phyloP scores from a whole-genome alignment of 2,329 filamentous ascomycete genomes.

The Didymella pomorum region DNA sequence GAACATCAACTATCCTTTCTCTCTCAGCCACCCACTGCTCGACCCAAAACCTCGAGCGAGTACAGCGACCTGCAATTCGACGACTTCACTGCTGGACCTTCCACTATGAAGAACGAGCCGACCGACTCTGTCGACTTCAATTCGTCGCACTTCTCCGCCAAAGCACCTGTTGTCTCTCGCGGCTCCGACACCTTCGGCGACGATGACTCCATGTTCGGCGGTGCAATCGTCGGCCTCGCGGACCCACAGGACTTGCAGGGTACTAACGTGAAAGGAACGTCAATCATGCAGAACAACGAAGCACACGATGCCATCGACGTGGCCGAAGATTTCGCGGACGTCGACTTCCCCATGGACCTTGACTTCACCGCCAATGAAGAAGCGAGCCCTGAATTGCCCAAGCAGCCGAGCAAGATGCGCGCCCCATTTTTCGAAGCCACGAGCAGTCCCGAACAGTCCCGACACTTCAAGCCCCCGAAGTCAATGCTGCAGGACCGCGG shows the following conservation, averaged over 20 bases:
- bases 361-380: not conserved
- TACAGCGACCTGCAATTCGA: constrained; percentile 39
- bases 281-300: not conserved
- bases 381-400: not conserved
- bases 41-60: constrained; percentile 32
- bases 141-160: not conserved
- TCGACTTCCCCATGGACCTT: constrained; percentile 10
- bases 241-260: constrained; percentile 38
- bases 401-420: not conserved
- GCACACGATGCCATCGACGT: not conserved
- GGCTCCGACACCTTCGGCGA: constrained; percentile 39
- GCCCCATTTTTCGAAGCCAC: not conserved
- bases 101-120: not conserved
- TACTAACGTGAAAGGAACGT: not conserved
- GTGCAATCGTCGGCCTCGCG: constrained; percentile 43
- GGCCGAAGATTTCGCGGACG: constrained; percentile 19
- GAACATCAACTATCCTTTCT: constrained; percentile 37
- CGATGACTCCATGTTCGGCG: constrained; percentile 41
- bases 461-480: not conserved
- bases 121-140: not conserved
- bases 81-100: constrained; percentile 13
- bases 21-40: not conserved
- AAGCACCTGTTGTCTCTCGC: not conserved
- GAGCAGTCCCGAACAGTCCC: not conserved
- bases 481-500: not conserved